Percentiles rank a stretch among this genome's conserved stretches.
These are phyloP conservation scores for Hyaloscypha bicolor DNA, from an alignment of 495 filamentous ascomycete genomes.

Conservation along the genomic window DNA sequence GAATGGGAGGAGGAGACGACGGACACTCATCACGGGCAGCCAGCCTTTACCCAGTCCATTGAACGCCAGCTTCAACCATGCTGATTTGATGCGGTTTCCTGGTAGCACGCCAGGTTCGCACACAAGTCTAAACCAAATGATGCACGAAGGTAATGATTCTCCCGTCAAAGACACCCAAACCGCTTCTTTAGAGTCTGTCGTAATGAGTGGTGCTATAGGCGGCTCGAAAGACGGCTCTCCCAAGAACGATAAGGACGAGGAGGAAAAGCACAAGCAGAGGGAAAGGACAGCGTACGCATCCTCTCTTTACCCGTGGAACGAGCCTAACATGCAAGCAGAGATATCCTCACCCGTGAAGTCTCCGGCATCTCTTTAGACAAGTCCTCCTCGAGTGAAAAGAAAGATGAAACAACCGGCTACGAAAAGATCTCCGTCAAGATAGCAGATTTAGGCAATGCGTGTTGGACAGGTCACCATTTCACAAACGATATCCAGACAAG, in stretches of 20 bases:
- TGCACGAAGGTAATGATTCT: constrained; percentile 70
- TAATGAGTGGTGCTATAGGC: constrained; percentile 51
- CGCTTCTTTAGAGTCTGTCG: constrained; percentile 32
- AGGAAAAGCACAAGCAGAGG: constrained; percentile 80
- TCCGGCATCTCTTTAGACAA: constrained; percentile 95
- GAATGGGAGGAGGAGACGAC: constrained; percentile 87
- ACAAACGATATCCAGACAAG: constrained; percentile 99
- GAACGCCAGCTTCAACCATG: constrained; percentile 83
- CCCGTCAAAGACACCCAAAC: constrained; percentile 30
- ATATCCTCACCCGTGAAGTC: constrained; percentile 87
- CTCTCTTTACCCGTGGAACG: neutral
- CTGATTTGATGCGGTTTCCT: constrained; percentile 64
- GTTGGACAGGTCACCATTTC: constrained; percentile 98
- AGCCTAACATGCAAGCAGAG: constrained; percentile 51
- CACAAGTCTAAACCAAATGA: constrained; percentile 80
- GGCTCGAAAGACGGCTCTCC: constrained; percentile 53
- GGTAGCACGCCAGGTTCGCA: constrained; percentile 73
- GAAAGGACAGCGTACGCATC: constrained; percentile 88
- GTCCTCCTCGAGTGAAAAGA: constrained; percentile 48
- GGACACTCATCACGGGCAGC: constrained; percentile 95
- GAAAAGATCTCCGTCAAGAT: constrained; percentile 98
- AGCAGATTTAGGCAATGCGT: constrained; percentile 96
- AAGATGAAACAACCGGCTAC: constrained; percentile 52
- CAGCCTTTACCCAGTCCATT: constrained; percentile 95
- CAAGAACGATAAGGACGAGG: constrained; percentile 44